phyloP scores from a whole-genome alignment of 2,329 filamentous ascomycete species.

The Neopestalotiopsis sp. region DNA sequence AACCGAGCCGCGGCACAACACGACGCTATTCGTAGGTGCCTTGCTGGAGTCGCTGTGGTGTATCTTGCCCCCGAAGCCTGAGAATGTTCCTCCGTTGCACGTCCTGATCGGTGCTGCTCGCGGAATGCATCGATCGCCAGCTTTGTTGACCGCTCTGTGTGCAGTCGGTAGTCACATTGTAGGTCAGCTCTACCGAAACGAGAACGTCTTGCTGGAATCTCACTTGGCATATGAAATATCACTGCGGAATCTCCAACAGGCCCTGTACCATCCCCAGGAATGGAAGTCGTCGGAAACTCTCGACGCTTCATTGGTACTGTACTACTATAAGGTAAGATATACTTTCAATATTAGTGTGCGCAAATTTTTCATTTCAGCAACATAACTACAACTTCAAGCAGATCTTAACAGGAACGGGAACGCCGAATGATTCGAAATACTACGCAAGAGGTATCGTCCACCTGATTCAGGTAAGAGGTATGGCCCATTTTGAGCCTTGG shows the following conservation, averaged over 20 bases:
- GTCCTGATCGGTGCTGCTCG: background rate
- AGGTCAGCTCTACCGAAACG: conserved; percentile 14
- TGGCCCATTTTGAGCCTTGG: background rate
- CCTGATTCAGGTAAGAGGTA: background rate
- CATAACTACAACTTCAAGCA: background rate
- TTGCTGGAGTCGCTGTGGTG: conserved; percentile 11
- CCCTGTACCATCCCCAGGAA: conserved; percentile 17
- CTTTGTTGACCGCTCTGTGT: conserved; percentile 13
- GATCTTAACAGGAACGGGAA: background rate
- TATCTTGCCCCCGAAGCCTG: background rate
- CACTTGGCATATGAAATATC: conserved; percentile 14
- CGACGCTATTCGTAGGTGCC: conserved; percentile 15
- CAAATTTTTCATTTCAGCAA: background rate
- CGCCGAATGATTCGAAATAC: background rate
- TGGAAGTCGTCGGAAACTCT: conserved; percentile 19
- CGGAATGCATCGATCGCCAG: conserved; percentile 6
- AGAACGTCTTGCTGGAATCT: conserved; percentile 14
- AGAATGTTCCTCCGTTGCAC: background rate
- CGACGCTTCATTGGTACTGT: background rate
- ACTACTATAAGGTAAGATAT: conserved; percentile 9
- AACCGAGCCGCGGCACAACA: background rate
- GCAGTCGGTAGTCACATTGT: conserved; percentile 14
- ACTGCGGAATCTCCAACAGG: conserved; percentile 8
- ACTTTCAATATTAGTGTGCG: too few species aligned
- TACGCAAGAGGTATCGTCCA: background rate